Percentiles rank a stretch among this genome's conserved stretches.
phyloP scores from a whole-genome alignment of 2,329 filamentous ascomycete species.

The Fusarium cyanostomum region DNA sequence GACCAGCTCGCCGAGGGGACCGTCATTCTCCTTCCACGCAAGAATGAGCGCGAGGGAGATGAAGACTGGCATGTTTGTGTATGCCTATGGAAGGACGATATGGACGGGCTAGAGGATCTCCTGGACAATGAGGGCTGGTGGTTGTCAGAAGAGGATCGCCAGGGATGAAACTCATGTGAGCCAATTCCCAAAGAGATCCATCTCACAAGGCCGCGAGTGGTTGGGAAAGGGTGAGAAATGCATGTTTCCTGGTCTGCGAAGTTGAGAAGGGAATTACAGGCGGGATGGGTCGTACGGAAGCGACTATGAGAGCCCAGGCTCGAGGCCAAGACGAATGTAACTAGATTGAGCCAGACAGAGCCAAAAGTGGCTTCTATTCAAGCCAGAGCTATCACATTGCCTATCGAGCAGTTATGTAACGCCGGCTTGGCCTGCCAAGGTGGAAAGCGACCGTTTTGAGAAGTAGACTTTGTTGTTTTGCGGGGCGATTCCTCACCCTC shows the following conservation, averaged over 20 bases:
- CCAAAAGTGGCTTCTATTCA: background rate
- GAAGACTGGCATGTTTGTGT: conserved; percentile 27
- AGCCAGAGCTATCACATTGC: background rate
- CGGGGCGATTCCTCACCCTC: background rate
- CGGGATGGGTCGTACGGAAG: background rate
- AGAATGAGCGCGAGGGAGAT: background rate
- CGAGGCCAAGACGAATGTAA: background rate
- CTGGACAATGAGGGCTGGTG: conserved; percentile 10
- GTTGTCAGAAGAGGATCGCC: background rate
- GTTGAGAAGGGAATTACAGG: background rate
- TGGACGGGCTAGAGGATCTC: background rate
- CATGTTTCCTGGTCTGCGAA: background rate
- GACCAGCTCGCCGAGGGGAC: conserved; percentile 28
- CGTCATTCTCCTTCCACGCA: conserved; percentile 33
- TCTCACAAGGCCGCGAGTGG: too few relatives aligned
- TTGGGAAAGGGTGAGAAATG: too few relatives aligned
- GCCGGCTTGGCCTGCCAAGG: background rate
- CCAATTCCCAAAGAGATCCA: too few relatives aligned
- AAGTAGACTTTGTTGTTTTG: conserved; percentile 15
- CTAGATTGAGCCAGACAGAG: background rate
- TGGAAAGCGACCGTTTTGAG: conserved; percentile 16
- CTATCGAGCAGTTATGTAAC: background rate
- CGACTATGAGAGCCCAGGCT: background rate
- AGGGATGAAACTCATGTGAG: background rate
- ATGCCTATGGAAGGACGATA: conserved; percentile 17